A percentile compares a stretch with the other conserved stretches of the same genome.
Conservation (phyloP, 2,329 filamentous ascomycete genomes). For the Allantophomopsis lycopodina region DNA sequence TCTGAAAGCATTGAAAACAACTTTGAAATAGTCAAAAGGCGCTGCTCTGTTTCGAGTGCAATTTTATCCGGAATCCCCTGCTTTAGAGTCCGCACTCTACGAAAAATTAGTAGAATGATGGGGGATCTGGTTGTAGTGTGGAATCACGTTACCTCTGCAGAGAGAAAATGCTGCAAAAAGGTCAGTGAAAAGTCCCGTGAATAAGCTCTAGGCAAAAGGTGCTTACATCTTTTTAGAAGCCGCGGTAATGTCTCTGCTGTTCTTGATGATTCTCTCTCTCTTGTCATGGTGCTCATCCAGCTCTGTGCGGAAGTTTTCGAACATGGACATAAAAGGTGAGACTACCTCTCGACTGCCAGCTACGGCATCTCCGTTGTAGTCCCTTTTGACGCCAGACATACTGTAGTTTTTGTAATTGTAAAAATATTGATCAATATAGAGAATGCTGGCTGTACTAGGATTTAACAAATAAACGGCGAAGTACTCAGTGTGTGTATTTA, state of each 20-base stretch:
- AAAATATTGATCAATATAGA: too few relatives aligned
- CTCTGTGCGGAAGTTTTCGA: conserved; percentile 73
- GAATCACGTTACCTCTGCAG: conserved; percentile 51
- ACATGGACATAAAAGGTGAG: conserved; percentile 55
- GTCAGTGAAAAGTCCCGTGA: conserved; percentile 9
- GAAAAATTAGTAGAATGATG: conserved; percentile 1
- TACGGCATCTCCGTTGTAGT: conserved; percentile 32
- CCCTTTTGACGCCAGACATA: conserved; percentile 33
- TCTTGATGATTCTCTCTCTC: conserved; percentile 79
- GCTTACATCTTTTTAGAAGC: conserved; percentile 91
- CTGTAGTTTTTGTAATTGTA: too few relatives aligned
- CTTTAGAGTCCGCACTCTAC: conserved; percentile 49
- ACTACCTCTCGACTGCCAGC: conserved; percentile 8
- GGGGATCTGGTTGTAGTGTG: too few relatives aligned
- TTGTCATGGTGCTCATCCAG: conserved; percentile 92
- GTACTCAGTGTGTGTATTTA: too few relatives aligned
- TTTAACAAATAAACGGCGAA: too few relatives aligned
- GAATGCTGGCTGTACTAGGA: too few relatives aligned
- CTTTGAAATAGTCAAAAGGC: conserved; percentile 55
- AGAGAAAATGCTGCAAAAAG: conserved; percentile 54
- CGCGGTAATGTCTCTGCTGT: conserved; percentile 82
- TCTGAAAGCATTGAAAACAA: conserved; percentile 54
- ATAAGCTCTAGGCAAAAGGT: background rate
- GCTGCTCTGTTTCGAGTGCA: conserved; percentile 53
- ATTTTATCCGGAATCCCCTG: conserved; percentile 54